phyloP scores from a whole-genome alignment of 345 rosid genomes.

The Turritis glabra region DNA sequence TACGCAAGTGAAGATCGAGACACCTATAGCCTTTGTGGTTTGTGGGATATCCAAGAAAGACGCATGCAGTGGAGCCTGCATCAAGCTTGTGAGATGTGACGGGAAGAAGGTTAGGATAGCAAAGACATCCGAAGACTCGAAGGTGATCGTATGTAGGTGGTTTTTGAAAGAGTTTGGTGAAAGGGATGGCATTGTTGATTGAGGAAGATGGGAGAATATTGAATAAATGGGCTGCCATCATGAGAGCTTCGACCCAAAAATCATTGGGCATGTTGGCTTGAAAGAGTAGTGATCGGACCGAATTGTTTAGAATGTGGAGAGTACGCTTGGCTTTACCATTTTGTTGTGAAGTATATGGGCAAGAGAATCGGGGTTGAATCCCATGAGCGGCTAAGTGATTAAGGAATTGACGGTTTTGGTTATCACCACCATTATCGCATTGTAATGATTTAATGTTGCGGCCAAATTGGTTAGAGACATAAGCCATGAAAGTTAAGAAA shows the following conservation, averaged over 20 bases:
- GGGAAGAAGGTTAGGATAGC: neutral
- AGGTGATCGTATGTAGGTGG: neutral
- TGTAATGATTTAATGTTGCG: neutral
- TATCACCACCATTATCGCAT: neutral
- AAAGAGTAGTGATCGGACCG: neutral
- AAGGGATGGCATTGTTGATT: neutral
- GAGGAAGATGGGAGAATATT: neutral
- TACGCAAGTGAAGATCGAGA: neutral
- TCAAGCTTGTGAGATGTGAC: neutral
- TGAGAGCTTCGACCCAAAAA: neutral
- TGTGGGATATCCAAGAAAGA: fast-evolving
- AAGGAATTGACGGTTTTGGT: neutral
- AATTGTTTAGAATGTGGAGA: neutral
- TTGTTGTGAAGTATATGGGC: neutral
- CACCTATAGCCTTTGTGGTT: neutral
- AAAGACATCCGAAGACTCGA: neutral
- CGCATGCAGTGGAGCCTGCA: neutral
- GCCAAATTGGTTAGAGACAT: neutral
- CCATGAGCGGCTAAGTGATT: neutral
- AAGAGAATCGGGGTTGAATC: neutral
- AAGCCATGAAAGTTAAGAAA: neutral
- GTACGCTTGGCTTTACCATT: too few relatives aligned
- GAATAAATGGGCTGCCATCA: neutral
- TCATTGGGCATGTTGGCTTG: neutral
- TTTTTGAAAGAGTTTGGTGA: neutral